Evolutionary conservation across 352 stramenopile genomes (phyloP).

Genomic region (Phytophthora sp.): DNA sequence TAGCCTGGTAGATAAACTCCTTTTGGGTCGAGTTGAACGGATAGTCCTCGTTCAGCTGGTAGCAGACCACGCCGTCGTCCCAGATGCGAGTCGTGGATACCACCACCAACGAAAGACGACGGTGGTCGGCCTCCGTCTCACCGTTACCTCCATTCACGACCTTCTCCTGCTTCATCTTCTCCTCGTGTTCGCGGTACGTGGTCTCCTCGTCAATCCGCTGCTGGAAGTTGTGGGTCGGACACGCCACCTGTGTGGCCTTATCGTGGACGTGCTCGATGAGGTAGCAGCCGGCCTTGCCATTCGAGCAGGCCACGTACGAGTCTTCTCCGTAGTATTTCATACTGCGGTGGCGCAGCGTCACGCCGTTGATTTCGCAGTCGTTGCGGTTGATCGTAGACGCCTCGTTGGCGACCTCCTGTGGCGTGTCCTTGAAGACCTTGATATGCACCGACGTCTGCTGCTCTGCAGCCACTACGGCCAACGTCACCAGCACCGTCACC

Average conservation of each 20-base stretch:
- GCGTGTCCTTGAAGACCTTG: constrained; percentile 16
- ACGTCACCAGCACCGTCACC: constrained; percentile 18
- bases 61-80: constrained; percentile 77
- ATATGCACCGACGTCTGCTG: constrained; percentile 32
- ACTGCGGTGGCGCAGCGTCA: constrained; percentile 61
- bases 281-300: constrained; percentile 67
- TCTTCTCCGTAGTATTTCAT: constrained; percentile 79
- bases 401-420: constrained; percentile 2
- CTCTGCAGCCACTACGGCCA: constrained; percentile 31
- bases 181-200: constrained; percentile 28
- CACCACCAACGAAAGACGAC: constrained; percentile 68
- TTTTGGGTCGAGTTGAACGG: constrained; percentile 64
- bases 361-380: constrained; percentile 63
- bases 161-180: constrained; percentile 20
- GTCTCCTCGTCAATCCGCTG: constrained; percentile 46
- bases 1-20: constrained; percentile 68
- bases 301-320: constrained; percentile 76
- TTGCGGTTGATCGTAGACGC: constrained; percentile 24
- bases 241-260: constrained; percentile 66
- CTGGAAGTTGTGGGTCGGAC: constrained; percentile 48
- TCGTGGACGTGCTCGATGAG: constrained; percentile 66
- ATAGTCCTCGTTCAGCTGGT: constrained; percentile 68
- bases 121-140: constrained; percentile 36
- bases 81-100: constrained; percentile 69
- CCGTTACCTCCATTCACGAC: constrained; percentile 10